Conservation (phyloP, 257 asterid species). For the Fraxinus excelsior region DNA sequence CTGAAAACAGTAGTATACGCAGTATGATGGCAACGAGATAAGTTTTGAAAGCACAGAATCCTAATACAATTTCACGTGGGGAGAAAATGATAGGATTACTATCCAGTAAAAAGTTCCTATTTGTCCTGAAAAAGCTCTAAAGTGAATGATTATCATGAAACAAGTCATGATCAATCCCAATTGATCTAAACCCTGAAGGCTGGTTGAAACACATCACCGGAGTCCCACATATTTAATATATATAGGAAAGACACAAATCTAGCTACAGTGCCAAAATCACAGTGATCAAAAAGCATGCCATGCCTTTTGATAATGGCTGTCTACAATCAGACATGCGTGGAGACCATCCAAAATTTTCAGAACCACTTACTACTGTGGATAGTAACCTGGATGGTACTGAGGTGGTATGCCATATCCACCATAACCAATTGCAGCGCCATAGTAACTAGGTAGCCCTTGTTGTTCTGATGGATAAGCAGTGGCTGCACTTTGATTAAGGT, state of each 20-base stretch:
- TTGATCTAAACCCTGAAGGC: slow-evolving; percentile 20
- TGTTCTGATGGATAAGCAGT: slow-evolving; percentile 42
- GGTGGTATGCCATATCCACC: slow-evolving; percentile 49
- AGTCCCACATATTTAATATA: slow-evolving; percentile 19
- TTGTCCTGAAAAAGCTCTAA: slow-evolving; percentile 6
- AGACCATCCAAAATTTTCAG: slow-evolving; percentile 28
- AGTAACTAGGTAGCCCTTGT: slow-evolving; percentile 42
- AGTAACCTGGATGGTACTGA: slow-evolving; percentile 51
- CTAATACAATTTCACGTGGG: slow-evolving; percentile 10
- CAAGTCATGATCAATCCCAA: slow-evolving; percentile 40
- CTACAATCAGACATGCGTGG: slow-evolving; percentile 6
- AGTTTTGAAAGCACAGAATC: slow-evolving; percentile 19
- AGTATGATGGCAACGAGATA: slow-evolving; percentile 2
- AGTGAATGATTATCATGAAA: slow-evolving; percentile 36
- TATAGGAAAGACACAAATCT: slow-evolving; percentile 14
- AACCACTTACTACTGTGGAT: slow-evolving; percentile 49
- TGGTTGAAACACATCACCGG: slow-evolving; percentile 25
- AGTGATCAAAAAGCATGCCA: slow-evolving; percentile 27
- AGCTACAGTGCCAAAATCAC: slow-evolving; percentile 26
- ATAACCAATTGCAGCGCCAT: slow-evolving; percentile 40
- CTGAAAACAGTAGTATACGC: not conserved
- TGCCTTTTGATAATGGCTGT: slow-evolving; percentile 26
- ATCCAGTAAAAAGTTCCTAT: slow-evolving; percentile 24
- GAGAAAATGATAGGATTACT: slow-evolving; percentile 14
- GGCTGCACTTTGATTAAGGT: slow-evolving; percentile 40